Conservation (phyloP, 2,329 filamentous ascomycete species). For the Exophiala xenobiotica region DNA sequence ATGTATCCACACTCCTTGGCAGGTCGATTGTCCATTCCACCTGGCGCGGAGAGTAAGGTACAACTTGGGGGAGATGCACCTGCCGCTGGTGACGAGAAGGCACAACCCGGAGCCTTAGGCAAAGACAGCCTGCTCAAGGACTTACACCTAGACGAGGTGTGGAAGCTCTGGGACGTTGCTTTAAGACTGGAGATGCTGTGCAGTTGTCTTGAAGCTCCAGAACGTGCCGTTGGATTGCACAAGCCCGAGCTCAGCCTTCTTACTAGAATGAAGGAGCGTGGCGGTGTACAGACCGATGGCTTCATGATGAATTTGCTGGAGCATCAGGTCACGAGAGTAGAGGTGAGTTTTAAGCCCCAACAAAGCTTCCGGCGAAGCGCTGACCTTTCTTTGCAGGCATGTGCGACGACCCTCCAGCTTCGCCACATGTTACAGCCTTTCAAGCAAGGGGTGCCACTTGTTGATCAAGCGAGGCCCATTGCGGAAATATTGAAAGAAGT, state of each 20-base stretch:
- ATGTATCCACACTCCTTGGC: constrained; percentile 89
- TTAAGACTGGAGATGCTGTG: constrained; percentile 91
- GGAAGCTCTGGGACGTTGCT: constrained; percentile 86
- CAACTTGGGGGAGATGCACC: constrained; percentile 42
- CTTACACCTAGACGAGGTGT: constrained; percentile 81
- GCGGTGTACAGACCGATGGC: constrained; percentile 82
- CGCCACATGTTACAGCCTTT: constrained; percentile 76
- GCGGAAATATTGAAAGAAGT: constrained; percentile 57
- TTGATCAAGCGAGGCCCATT: constrained; percentile 77
- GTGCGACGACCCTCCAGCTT: constrained; percentile 73
- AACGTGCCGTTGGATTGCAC: constrained; percentile 59
- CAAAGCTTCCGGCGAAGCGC: too few relatives aligned
- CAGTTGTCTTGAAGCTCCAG: constrained; percentile 73
- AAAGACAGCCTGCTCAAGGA: constrained; percentile 63
- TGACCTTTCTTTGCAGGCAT: constrained; percentile 62
- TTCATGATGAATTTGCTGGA: constrained; percentile 89
- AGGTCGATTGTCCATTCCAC: constrained; percentile 57
- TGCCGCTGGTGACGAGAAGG: constrained; percentile 26
- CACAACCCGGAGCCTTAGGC: constrained; percentile 61
- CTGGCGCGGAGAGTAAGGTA: constrained; percentile 27
- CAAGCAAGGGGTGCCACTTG: constrained; percentile 60
- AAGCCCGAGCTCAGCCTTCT: constrained; percentile 80
- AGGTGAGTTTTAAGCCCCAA: constrained; percentile 73
- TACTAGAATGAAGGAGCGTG: constrained; percentile 68
- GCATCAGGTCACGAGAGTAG: constrained; percentile 92